A percentile compares a stretch with the other conserved stretches of the same genome.
phyloP scores from a whole-genome alignment of 139 green algal genomes.

The Asterochloris erici region DNA sequence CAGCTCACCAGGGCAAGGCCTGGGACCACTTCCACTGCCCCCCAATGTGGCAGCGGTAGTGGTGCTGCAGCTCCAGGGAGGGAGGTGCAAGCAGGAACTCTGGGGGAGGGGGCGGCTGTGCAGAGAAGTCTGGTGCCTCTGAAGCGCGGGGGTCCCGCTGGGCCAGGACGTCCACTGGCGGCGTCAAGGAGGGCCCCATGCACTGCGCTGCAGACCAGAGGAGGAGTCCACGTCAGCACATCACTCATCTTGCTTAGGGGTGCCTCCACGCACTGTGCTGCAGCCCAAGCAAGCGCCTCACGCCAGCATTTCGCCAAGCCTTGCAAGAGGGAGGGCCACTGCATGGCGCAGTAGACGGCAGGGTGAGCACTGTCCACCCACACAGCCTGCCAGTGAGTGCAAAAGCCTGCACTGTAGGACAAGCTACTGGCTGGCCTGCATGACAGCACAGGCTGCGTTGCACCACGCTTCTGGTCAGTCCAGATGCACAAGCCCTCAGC shows the following conservation, averaged over 20 bases:
- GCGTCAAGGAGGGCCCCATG: not conserved
- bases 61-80: not conserved
- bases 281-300: too few relatives aligned
- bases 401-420: too few relatives aligned
- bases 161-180: not conserved
- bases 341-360: too few relatives aligned
- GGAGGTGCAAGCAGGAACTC: not conserved
- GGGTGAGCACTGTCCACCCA: too few relatives aligned
- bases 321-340: too few relatives aligned
- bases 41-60: not conserved
- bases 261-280: too few relatives aligned
- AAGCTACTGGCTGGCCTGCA: too few relatives aligned
- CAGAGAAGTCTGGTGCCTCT: not conserved
- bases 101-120: not conserved
- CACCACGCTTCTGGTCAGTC: not conserved
- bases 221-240: too few relatives aligned
- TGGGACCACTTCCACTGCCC: constrained; percentile 8
- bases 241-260: too few relatives aligned
- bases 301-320: too few relatives aligned
- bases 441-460: not conserved
- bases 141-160: not conserved
- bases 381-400: too few relatives aligned
- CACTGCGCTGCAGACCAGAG: not conserved
- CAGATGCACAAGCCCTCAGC: not conserved
- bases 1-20: not conserved